These are phyloP conservation scores for Bromus sterilis DNA, from an alignment of 176 grass and related monocot species.

Conservation along the genomic window DNA sequence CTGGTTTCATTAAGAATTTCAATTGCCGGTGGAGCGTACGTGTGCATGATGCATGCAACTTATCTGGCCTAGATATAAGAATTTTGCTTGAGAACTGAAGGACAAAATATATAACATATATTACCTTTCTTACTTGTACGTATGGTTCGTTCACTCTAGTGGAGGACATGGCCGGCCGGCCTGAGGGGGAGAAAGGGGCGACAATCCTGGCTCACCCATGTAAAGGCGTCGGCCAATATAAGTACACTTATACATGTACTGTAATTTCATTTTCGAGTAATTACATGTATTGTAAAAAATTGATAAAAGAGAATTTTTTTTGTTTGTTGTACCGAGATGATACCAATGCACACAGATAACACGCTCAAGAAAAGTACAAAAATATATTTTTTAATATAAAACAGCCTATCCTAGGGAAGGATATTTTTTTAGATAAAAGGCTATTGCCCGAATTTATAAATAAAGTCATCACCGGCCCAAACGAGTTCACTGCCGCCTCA, in stretches of 20 bases:
- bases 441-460: too few relatives aligned
- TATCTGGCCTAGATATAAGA: background rate
- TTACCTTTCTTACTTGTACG: background rate
- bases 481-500: too few relatives aligned
- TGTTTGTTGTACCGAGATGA: background rate
- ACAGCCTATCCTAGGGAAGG: too few relatives aligned
- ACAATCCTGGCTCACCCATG: background rate
- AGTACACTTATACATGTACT: background rate
- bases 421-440: too few relatives aligned
- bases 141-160: background rate
- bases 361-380: too few relatives aligned
- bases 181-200: background rate
- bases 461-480: too few relatives aligned
- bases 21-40: background rate
- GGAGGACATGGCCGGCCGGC: background rate
- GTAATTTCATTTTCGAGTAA: background rate
- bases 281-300: background rate
- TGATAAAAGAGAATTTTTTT: background rate
- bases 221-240: background rate
- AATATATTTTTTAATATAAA: too few relatives aligned
- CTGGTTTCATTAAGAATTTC: background rate
- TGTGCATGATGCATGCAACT: background rate
- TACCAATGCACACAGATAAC: too few relatives aligned
- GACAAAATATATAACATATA: background rate
- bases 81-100: background rate